Evolutionary conservation across 116 monocot genomes (phyloP).

Genomic region (Dioscorea cayenensis): DNA sequence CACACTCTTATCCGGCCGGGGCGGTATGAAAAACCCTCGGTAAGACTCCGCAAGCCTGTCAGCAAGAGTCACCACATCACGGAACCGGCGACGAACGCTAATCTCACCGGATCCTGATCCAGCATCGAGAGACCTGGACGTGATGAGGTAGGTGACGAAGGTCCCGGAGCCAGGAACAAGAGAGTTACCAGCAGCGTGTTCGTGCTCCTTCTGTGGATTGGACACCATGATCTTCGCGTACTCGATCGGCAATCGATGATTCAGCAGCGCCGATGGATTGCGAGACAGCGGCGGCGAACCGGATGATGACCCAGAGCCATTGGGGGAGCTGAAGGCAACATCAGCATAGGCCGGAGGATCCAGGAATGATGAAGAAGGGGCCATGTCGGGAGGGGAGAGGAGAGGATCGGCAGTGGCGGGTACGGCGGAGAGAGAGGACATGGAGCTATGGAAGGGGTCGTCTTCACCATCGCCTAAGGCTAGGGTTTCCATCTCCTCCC

Average conservation of each 20-base stretch:
- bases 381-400: neutral
- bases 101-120: constrained; percentile 7
- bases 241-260: constrained; percentile 18
- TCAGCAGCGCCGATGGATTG: constrained; percentile 17
- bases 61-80: constrained; percentile 84
- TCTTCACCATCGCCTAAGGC: constrained; percentile 21
- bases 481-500: constrained; percentile 48
- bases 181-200: constrained; percentile 34
- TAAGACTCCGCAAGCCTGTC: constrained; percentile 75
- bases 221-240: constrained; percentile 63
- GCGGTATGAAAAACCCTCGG: constrained; percentile 68
- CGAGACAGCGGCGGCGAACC: neutral
- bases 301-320: constrained; percentile 2
- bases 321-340: constrained; percentile 38
- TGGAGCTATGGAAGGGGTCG: constrained; percentile 11
- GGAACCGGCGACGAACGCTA: constrained; percentile 77
- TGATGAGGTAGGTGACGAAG: constrained; percentile 76
- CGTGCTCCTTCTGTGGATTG: constrained; percentile 71
- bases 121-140: constrained; percentile 8
- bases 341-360: constrained; percentile 83
- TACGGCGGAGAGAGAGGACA: constrained; percentile 12
- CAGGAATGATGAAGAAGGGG: constrained; percentile 27
- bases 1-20: constrained; percentile 69
- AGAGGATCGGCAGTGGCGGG: constrained; percentile 8
- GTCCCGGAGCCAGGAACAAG: constrained; percentile 57